These are phyloP conservation scores for Cinnamomum chago DNA, from an alignment of 164 flowering plant species.

Conservation along the genomic window DNA sequence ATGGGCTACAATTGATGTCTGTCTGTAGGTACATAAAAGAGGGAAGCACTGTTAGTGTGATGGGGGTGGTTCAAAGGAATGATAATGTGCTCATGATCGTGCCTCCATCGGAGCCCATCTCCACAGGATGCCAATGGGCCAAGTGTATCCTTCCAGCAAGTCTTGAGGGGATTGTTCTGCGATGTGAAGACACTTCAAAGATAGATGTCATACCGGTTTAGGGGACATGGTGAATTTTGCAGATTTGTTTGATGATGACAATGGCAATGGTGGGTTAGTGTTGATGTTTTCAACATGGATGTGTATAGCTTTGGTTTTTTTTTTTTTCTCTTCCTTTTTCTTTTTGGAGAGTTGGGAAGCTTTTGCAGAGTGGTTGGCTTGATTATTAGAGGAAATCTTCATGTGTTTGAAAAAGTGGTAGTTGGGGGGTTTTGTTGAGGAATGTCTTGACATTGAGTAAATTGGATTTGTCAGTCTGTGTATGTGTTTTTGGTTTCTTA, in stretches of 20 bases:
- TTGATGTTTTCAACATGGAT: too few relatives aligned
- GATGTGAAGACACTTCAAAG: constrained; percentile 84
- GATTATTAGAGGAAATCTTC: too few relatives aligned
- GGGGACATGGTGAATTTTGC: constrained; percentile 14
- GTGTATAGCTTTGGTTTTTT: too few relatives aligned
- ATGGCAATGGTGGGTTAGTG: too few relatives aligned
- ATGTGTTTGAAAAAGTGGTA: too few relatives aligned
- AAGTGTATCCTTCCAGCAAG: constrained; percentile 74
- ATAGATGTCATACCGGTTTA: constrained; percentile 69
- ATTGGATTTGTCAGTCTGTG: too few relatives aligned
- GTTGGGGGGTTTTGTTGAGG: too few relatives aligned
- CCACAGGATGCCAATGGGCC: constrained; percentile 88
- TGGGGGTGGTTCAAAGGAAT: constrained; percentile 89
- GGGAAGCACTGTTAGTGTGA: constrained; percentile 91
- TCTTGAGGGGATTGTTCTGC: constrained; percentile 81
- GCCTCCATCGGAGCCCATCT: constrained; percentile 71
- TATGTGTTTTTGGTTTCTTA: too few relatives aligned
- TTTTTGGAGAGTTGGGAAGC: too few relatives aligned
- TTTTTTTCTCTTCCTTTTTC: too few relatives aligned
- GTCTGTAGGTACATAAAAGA: constrained; percentile 72
- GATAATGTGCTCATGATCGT: constrained; percentile 87
- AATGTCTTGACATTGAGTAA: too few relatives aligned
- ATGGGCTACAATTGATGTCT: not conserved
- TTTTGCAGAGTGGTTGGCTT: too few relatives aligned
- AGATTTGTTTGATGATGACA: constrained; percentile 22